Conservation (phyloP, 192 early-diverging fungal species). For the Umbelopsis sp. region DNA sequence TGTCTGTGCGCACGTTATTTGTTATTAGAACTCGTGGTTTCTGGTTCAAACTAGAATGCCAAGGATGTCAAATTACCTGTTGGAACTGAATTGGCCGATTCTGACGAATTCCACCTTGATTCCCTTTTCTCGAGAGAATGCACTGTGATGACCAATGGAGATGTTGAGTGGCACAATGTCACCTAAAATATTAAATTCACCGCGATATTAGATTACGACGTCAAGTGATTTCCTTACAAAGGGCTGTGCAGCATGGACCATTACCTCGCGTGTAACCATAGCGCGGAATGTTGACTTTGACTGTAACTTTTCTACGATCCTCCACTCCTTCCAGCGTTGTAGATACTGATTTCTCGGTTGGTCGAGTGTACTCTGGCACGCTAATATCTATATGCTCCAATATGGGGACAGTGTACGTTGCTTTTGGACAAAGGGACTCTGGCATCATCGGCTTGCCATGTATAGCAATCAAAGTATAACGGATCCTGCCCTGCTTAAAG, state of each 20-base stretch:
- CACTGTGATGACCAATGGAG: slow-evolving; percentile 17
- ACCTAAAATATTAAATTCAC: slow-evolving; percentile 1
- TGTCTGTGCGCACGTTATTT: slow-evolving; percentile 4
- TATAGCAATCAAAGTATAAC: slow-evolving; percentile 34
- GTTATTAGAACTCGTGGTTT: background rate
- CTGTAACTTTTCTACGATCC: slow-evolving; percentile 3
- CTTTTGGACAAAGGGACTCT: slow-evolving; percentile 30
- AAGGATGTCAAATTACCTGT: slow-evolving; percentile 15
- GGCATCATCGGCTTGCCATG: slow-evolving; percentile 28
- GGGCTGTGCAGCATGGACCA: background rate
- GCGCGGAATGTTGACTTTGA: slow-evolving; percentile 29
- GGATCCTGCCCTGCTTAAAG: slow-evolving; percentile 32
- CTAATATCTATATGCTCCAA: slow-evolving; percentile 40
- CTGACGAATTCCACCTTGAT: slow-evolving; percentile 27
- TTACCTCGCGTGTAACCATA: slow-evolving; percentile 42
- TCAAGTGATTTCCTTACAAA: slow-evolving; percentile 15
- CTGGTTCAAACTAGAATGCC: background rate
- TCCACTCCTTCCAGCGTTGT: slow-evolving; percentile 18
- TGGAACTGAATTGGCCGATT: slow-evolving; percentile 26
- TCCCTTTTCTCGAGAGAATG: slow-evolving; percentile 20
- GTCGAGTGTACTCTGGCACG: slow-evolving; percentile 9
- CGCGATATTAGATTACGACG: background rate
- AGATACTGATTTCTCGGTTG: slow-evolving; percentile 18
- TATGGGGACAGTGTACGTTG: slow-evolving; percentile 31
- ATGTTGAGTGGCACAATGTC: slow-evolving; percentile 23